Conservation (phyloP, 768 basidiomycete species). For the Antrodiella citrinella region DNA sequence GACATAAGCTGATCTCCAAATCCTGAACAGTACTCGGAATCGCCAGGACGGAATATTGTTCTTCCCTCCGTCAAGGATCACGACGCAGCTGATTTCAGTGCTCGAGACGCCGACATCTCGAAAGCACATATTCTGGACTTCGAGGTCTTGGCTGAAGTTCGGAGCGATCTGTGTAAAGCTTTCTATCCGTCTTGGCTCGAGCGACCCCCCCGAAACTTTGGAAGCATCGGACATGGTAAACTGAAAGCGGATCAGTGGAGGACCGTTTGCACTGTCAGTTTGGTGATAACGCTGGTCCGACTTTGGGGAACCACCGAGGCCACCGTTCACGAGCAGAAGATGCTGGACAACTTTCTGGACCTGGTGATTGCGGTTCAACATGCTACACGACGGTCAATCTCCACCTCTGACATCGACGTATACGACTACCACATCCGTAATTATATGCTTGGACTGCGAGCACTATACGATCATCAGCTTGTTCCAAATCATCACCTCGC, state of each 20-base stretch:
- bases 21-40: no score
- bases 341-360: constrained; percentile 4
- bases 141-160: constrained; percentile 7
- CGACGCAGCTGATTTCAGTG: background rate
- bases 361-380: background rate
- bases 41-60: background rate
- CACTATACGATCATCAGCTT: constrained; percentile 23
- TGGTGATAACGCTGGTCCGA: constrained; percentile 15
- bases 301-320: constrained; percentile 13
- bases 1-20: no score
- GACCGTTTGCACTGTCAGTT: constrained; percentile 9
- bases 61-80: constrained; percentile 3
- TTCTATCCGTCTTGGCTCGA: constrained; percentile 18
- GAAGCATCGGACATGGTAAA: constrained; percentile 15
- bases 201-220: constrained; percentile 10
- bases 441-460: constrained; percentile 25
- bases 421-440: constrained; percentile 23
- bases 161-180: constrained; percentile 14
- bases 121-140: background rate
- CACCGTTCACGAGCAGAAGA: background rate
- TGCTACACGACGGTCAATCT: background rate
- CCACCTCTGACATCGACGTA: constrained; percentile 8
- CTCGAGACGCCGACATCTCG: background rate
- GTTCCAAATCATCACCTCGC: constrained; percentile 32
- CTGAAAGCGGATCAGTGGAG: constrained; percentile 19